phyloP scores from a whole-genome alignment of 345 rosid species.

The Arabis hirsuta region DNA sequence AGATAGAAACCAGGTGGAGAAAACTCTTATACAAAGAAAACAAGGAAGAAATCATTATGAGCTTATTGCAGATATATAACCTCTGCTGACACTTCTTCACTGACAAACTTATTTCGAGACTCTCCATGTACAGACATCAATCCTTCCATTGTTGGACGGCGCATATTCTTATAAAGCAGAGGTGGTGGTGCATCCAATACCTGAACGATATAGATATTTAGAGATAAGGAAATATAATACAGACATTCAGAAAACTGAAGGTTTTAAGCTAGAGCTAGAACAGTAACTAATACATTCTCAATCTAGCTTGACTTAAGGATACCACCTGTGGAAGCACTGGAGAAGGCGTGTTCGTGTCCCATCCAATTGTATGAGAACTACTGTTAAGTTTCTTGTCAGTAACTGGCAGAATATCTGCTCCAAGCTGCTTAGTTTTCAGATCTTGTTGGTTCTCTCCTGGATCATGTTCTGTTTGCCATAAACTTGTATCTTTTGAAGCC shows the following conservation, averaged over 20 bases:
- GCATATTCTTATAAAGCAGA: slow-evolving; percentile 59
- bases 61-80: slow-evolving; percentile 44
- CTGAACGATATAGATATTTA: slow-evolving; percentile 51
- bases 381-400: slow-evolving; percentile 55
- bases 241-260: not conserved
- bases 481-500: slow-evolving; percentile 53
- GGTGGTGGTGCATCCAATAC: slow-evolving; percentile 73
- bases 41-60: slow-evolving; percentile 15
- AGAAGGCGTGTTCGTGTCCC: slow-evolving; percentile 79
- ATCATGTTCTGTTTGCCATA: slow-evolving; percentile 55
- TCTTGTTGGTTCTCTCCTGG: slow-evolving; percentile 56
- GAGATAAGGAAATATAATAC: slow-evolving; percentile 23
- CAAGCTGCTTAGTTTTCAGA: slow-evolving; percentile 53
- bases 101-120: slow-evolving; percentile 60
- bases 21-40: slow-evolving; percentile 9
- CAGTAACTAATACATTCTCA: slow-evolving; percentile 22
- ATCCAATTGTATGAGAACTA: slow-evolving; percentile 55
- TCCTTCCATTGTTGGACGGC: slow-evolving; percentile 49
- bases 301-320: slow-evolving; percentile 25
- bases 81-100: slow-evolving; percentile 78
- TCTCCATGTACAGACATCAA: slow-evolving; percentile 63
- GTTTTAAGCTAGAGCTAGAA: slow-evolving; percentile 7
- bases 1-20: not conserved
- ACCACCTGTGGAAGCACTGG: slow-evolving; percentile 72
- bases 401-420: slow-evolving; percentile 47